Evolutionary conservation across 1,284 basidiomycete genomes (phyloP).

Genomic region (Coniophora puteana): DNA sequence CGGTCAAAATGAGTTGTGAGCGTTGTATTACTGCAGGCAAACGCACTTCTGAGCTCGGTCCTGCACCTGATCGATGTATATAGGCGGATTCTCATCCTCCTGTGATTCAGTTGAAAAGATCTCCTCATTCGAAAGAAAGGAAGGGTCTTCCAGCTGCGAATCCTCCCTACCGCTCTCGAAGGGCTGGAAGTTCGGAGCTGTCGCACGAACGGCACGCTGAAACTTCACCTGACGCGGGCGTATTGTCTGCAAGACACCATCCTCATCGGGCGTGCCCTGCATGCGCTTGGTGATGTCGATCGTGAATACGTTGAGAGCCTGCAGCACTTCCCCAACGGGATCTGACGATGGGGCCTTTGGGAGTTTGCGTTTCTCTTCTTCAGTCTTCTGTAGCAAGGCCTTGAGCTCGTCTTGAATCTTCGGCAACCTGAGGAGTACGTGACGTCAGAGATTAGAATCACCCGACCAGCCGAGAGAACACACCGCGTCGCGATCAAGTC

Average conservation of each 20-base stretch:
- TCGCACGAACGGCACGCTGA: slow-evolving; percentile 24
- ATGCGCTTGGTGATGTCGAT: slow-evolving; percentile 22
- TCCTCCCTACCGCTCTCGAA: no score
- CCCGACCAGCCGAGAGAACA: slow-evolving; percentile 1
- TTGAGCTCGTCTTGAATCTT: slow-evolving; percentile 18
- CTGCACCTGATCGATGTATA: slow-evolving; percentile 59
- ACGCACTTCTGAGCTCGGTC: slow-evolving; percentile 44
- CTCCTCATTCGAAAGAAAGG: no score
- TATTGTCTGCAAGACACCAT: slow-evolving; percentile 25
- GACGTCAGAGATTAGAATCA: not conserved
- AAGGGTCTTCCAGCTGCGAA: no score
- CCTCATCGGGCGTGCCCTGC: slow-evolving; percentile 17
- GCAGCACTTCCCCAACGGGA: slow-evolving; percentile 30
- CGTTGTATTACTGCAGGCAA: not conserved
- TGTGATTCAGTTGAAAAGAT: no score
- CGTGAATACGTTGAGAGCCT: slow-evolving; percentile 26
- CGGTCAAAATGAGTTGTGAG: not conserved
- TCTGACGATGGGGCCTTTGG: slow-evolving; percentile 25
- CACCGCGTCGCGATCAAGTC: slow-evolving; percentile 30
- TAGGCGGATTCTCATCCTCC: no score
- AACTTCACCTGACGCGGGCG: slow-evolving; percentile 22
- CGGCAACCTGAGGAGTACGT: slow-evolving; percentile 21
- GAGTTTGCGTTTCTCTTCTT: slow-evolving; percentile 17
- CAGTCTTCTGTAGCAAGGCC: slow-evolving; percentile 16
- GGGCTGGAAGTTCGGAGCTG: slow-evolving; percentile 30